These are phyloP conservation scores for Hondaea fermentalgiana DNA, from an alignment of 108 stramenopile genomes.

Conservation along the genomic window DNA sequence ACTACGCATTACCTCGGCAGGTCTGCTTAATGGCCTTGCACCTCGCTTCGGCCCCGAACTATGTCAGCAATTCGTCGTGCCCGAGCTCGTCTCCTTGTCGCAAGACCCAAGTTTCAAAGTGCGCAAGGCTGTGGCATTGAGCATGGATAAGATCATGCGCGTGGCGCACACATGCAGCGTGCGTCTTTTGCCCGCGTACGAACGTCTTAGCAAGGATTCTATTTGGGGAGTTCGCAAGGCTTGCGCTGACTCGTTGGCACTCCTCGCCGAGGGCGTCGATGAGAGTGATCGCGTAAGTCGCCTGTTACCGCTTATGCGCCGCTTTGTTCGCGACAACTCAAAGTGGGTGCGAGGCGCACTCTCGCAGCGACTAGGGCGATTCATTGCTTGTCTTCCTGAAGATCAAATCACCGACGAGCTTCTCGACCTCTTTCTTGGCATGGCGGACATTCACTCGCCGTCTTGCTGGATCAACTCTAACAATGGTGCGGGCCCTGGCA, in stretches of 20 bases:
- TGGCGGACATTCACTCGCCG: constrained; percentile 64
- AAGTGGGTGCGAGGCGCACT: constrained; percentile 48
- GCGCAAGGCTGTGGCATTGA: constrained; percentile 74
- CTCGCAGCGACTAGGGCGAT: constrained; percentile 50
- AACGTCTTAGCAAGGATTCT: constrained; percentile 74
- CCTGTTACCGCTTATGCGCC: constrained; percentile 41
- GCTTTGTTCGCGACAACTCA: constrained; percentile 38
- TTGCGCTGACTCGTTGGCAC: constrained; percentile 54
- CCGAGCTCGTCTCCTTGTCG: constrained; percentile 67
- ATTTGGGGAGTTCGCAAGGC: constrained; percentile 76
- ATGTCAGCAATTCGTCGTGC: constrained; percentile 34
- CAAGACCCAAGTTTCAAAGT: constrained; percentile 88
- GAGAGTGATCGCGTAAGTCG: constrained; percentile 22
- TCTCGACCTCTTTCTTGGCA: constrained; percentile 66
- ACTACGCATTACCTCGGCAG: constrained; percentile 79
- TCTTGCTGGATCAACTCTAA: constrained; percentile 31
- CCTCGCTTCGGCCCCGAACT: constrained; percentile 21
- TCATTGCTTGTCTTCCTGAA: constrained; percentile 48
- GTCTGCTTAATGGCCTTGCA: constrained; percentile 49
- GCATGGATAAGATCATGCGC: constrained; percentile 73
- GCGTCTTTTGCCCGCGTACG: constrained; percentile 79
- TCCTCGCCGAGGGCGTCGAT: constrained; percentile 37
- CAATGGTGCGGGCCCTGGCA: neutral
- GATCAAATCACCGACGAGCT: constrained; percentile 43
- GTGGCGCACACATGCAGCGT: constrained; percentile 63